A percentile compares a stretch with the other conserved stretches of the same genome.
Evolutionary conservation across 768 basidiomycete species (phyloP).

Genomic region (Kwoniella heveanensis): DNA sequence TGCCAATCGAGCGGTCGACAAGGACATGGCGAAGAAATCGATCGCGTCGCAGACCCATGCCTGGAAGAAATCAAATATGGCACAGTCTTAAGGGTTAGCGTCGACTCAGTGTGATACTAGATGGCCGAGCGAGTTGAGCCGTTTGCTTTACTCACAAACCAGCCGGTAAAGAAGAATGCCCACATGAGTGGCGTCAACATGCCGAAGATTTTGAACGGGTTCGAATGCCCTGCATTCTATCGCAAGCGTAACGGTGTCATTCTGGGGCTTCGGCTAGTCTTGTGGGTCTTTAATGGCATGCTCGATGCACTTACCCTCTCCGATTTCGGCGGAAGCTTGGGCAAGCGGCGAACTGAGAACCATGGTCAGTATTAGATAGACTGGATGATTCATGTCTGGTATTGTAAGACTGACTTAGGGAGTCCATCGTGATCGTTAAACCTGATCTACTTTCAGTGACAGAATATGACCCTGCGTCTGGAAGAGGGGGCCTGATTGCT

Average conservation of each 20-base stretch:
- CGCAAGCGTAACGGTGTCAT: not conserved
- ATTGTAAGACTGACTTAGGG: not conserved
- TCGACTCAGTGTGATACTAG: too few species aligned
- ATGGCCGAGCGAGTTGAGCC: too few species aligned
- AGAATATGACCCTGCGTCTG: too few species aligned
- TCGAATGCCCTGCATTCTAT: slow-evolving; percentile 1
- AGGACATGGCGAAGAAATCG: slow-evolving; percentile 30
- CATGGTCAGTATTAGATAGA: not conserved
- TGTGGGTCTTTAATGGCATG: too few species aligned
- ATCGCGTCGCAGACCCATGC: slow-evolving; percentile 33
- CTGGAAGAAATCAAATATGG: too few species aligned
- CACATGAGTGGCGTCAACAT: slow-evolving; percentile 16
- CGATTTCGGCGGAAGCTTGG: not conserved
- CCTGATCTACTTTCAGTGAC: not conserved
- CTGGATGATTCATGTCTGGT: too few species aligned
- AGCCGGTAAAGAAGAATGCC: slow-evolving; percentile 25
- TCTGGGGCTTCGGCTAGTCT: too few species aligned
- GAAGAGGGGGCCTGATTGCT: too few species aligned
- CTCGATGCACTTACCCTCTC: not conserved
- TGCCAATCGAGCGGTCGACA: slow-evolving; percentile 18
- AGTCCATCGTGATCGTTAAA: not conserved
- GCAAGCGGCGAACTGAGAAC: not conserved
- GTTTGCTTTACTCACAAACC: slow-evolving; percentile 11
- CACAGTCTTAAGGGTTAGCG: too few species aligned
- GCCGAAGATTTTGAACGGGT: slow-evolving; percentile 21